These are phyloP conservation scores for Alectoria sarmentosa DNA, from an alignment of 495 filamentous ascomycete species.

Conservation along the genomic window DNA sequence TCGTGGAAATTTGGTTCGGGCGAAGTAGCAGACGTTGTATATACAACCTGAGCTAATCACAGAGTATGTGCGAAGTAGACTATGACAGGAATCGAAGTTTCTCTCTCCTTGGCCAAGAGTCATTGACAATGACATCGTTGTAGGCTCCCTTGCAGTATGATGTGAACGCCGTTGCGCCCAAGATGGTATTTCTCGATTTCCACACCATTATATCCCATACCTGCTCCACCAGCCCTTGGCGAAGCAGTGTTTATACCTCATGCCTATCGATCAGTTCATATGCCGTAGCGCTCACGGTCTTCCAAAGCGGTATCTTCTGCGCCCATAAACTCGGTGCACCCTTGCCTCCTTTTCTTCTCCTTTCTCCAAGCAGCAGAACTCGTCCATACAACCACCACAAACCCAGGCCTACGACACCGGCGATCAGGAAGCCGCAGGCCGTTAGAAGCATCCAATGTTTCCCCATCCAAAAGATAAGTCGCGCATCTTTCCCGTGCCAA, in stretches of 20 bases:
- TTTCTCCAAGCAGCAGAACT: constrained; percentile 38
- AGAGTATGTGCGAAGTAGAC: background rate
- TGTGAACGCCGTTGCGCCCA: background rate
- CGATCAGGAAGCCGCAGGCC: constrained; percentile 52
- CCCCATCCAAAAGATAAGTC: constrained; percentile 76
- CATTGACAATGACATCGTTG: too few species aligned
- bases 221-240: constrained; percentile 3
- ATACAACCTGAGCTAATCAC: background rate
- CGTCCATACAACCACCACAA: constrained; percentile 52
- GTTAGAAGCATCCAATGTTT: constrained; percentile 70
- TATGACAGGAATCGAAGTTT: constrained; percentile 3
- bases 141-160: background rate
- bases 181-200: background rate
- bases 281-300: constrained; percentile 7
- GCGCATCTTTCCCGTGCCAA: constrained; percentile 71
- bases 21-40: too few species aligned
- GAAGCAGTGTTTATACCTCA: constrained; percentile 20
- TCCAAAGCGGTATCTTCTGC: constrained; percentile 16
- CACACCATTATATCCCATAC: background rate
- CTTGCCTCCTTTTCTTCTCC: constrained; percentile 22
- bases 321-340: constrained; percentile 9
- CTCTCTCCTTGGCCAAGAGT: background rate
- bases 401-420: constrained; percentile 47
- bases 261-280: constrained; percentile 25
- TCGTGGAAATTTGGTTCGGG: too few species aligned